Conservation (phyloP, 306 rosid species). For the Canavalia ensiformis region DNA sequence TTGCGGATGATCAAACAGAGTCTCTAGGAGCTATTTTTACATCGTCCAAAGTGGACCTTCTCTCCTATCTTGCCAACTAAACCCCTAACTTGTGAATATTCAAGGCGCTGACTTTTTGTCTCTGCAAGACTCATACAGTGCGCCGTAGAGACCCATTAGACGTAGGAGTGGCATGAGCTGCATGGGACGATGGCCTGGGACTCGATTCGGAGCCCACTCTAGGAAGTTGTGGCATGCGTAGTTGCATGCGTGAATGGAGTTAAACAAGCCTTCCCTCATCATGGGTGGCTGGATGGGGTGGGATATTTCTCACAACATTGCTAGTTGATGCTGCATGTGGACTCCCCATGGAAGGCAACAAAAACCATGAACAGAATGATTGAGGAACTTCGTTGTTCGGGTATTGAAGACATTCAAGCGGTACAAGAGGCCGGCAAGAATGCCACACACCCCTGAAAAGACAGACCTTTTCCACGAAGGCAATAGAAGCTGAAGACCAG, state of each 20-base stretch:
- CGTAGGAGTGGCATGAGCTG: too few relatives aligned
- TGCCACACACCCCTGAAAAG: constrained; percentile 93
- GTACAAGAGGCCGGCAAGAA: constrained; percentile 90
- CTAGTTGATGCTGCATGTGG: constrained; percentile 70
- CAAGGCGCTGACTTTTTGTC: too few relatives aligned
- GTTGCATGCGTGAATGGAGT: constrained; percentile 29
- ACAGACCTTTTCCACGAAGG: constrained; percentile 94
- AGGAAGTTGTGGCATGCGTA: not conserved
- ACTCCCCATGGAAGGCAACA: constrained; percentile 79
- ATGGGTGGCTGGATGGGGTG: constrained; percentile 63
- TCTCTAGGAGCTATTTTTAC: too few relatives aligned
- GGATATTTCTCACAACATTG: constrained; percentile 61
- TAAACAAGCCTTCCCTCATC: constrained; percentile 77
- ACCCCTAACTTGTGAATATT: too few relatives aligned
- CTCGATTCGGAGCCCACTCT: too few relatives aligned
- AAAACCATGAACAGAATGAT: constrained; percentile 74
- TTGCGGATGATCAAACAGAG: too few relatives aligned
- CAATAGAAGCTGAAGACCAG: constrained; percentile 96
- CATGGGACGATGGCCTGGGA: too few relatives aligned
- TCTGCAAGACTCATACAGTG: too few relatives aligned
- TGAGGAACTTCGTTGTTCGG: constrained; percentile 87
- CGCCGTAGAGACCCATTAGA: too few relatives aligned
- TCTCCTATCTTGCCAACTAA: too few relatives aligned
- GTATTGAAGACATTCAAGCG: constrained; percentile 81
- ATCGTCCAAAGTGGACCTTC: too few relatives aligned